A percentile compares a stretch with the other conserved stretches of the same genome.
phyloP scores from a whole-genome alignment of 805 yeast genomes.

The Grigorovia jiainica region DNA sequence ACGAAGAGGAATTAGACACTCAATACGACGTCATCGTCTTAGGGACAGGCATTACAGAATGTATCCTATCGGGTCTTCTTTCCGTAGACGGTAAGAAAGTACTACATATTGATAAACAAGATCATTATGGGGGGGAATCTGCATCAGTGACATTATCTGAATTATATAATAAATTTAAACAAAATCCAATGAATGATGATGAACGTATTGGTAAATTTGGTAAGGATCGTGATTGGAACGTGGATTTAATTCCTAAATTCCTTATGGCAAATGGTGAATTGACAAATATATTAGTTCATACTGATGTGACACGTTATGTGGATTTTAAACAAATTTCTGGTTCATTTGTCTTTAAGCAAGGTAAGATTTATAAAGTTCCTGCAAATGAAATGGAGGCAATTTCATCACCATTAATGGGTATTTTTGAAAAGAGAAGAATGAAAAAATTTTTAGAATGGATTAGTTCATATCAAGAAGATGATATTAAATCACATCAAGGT shows the following conservation, averaged over 20 bases:
- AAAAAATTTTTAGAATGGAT: slow-evolving; percentile 85
- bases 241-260: slow-evolving; percentile 92
- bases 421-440: slow-evolving; percentile 93
- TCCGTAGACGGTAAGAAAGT: slow-evolving; percentile 99
- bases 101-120: slow-evolving; percentile 90
- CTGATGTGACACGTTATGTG: slow-evolving; percentile 90
- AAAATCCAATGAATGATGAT: slow-evolving; percentile 55
- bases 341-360: slow-evolving; percentile 79
- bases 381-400: slow-evolving; percentile 86
- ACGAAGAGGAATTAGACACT: slow-evolving; percentile 63
- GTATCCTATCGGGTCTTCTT: slow-evolving; percentile 84
- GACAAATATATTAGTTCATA: slow-evolving; percentile 89
- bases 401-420: slow-evolving; percentile 85
- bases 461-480: slow-evolving; percentile 71
- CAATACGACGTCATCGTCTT: slow-evolving; percentile 93
- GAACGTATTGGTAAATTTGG: slow-evolving; percentile 66
- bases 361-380: slow-evolving; percentile 91
- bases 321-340: slow-evolving; percentile 97
- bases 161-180: slow-evolving; percentile 79
- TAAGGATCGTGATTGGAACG: slow-evolving; percentile 95
- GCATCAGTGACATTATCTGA: slow-evolving; percentile 68
- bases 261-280: slow-evolving; percentile 96
- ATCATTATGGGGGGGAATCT: slow-evolving; percentile 89
- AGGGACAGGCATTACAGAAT: slow-evolving; percentile 93
- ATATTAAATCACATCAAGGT: slow-evolving; percentile 72